phyloP scores from a whole-genome alignment of 2,329 filamentous ascomycete genomes.

The Aspergillus quadricinctus region DNA sequence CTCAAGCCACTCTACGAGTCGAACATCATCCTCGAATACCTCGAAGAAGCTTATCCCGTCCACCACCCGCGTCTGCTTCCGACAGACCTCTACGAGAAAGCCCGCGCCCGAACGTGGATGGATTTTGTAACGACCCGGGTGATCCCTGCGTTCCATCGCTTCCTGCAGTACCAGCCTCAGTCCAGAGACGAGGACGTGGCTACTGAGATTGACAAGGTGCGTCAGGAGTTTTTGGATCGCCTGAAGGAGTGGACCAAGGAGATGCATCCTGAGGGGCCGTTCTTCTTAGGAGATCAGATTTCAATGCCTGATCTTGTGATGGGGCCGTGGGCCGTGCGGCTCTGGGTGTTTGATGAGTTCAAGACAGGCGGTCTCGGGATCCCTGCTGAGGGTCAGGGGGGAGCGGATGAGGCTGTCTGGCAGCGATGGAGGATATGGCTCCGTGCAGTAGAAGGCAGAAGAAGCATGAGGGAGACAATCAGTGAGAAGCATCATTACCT shows the following conservation, averaged over 20 bases:
- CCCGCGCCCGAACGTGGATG: constrained; percentile 66
- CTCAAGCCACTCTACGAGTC: constrained; percentile 69
- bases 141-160: constrained; percentile 65
- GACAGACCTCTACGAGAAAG: constrained; percentile 58
- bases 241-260: constrained; percentile 59
- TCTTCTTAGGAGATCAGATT: constrained; percentile 62
- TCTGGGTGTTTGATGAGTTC: constrained; percentile 73
- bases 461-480: constrained; percentile 63
- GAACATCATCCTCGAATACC: constrained; percentile 67
- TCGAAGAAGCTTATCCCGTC: constrained; percentile 64
- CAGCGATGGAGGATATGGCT: constrained; percentile 62
- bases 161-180: constrained; percentile 45
- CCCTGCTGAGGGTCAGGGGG: constrained; percentile 44
- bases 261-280: constrained; percentile 61
- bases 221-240: constrained; percentile 54
- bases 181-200: constrained; percentile 27
- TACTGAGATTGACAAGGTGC: constrained; percentile 47
- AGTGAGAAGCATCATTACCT: constrained; percentile 66
- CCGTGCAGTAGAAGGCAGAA: constrained; percentile 53
- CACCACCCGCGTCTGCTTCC: constrained; percentile 54
- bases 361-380: constrained; percentile 56
- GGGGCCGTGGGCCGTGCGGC: constrained; percentile 66
- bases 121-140: constrained; percentile 66
- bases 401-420: constrained; percentile 58
- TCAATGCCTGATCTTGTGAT: constrained; percentile 66